Evolutionary conservation across 2,329 filamentous ascomycete species (phyloP), one percentile per base, ranked within the genome.

Genomic region (Pseudodiploospora longispora): DNA sequence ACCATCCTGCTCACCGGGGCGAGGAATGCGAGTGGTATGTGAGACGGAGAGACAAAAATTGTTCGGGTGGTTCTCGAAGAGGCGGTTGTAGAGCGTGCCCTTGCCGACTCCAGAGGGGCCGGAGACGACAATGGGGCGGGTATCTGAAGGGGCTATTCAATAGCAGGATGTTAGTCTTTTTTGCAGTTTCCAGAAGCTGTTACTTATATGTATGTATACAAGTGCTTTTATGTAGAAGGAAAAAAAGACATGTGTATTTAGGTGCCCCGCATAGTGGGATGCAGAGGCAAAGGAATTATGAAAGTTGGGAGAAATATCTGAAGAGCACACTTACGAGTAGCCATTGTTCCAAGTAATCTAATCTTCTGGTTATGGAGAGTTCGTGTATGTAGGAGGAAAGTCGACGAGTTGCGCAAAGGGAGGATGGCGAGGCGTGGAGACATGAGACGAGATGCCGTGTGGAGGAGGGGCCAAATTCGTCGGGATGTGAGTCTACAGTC

Each of bases 11-110:
- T 96, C 90, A 57, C 83, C 85, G 3, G 76, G 69, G 27, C 90
- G 82, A 2, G 90, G 89, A 1, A 67, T 55, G 33, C 90, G 83
- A 29, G 90, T 95, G 6, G 90, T 96, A 72, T 95, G 83, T 49
- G 76, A 78, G 47, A 82, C 75, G 46, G 76, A 77, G 30, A 79
- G 71, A 27, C 69, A 63, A 57, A 77, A 76, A 51, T 60, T 64
- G 45, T 74, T 67, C 10, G 71, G 71, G 61, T 76, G 68, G 46
- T 57, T 54, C 35, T 75, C 69, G 61, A 88, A 84, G 40, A 91
- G 80, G 39, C 77, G 73, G 58, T 81, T 81, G 64, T 86, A 82
- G 49, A 91, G 80, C 9, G 87, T 91, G 55, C 83, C 85, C 67
- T 91, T 91, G 53, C 86, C 86, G 36, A 86, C 78, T 59, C 86